These are phyloP conservation scores for Jatropha multifida DNA, from an alignment of 441 rosid species.

Conservation along the genomic window DNA sequence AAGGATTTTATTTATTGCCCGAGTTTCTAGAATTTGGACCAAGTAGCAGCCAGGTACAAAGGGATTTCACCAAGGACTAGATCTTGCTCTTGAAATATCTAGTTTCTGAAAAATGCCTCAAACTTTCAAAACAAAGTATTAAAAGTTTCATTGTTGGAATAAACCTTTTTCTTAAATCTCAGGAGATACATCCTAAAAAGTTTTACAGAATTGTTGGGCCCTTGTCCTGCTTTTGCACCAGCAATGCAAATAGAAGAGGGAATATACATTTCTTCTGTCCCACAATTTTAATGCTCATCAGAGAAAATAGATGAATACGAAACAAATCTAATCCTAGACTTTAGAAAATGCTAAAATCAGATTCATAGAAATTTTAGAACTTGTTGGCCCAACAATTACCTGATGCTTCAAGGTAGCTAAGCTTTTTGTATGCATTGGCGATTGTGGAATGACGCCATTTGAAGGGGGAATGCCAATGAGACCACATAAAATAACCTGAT, in stretches of 20 bases:
- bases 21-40: neutral
- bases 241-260: slow-evolving; percentile 1
- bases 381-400: slow-evolving; percentile 36
- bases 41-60: neutral
- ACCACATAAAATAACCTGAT: slow-evolving; percentile 67
- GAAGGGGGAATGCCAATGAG: slow-evolving; percentile 84
- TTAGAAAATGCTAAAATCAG: slow-evolving; percentile 3
- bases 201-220: neutral
- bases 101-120: neutral
- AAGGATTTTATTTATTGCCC: no score
- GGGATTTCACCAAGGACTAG: neutral
- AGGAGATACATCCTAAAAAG: neutral
- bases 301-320: neutral
- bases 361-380: slow-evolving; percentile 9
- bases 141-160: neutral
- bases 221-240: neutral
- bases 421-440: slow-evolving; percentile 85
- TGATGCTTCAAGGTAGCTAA: slow-evolving; percentile 79
- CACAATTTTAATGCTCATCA: neutral
- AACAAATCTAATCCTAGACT: neutral
- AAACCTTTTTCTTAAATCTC: neutral
- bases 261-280: neutral
- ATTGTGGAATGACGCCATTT: slow-evolving; percentile 82
- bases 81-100: neutral
- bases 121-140: neutral